phyloP scores from a whole-genome alignment of 2,329 filamentous ascomycete species.

The Sporothrix phasma region DNA sequence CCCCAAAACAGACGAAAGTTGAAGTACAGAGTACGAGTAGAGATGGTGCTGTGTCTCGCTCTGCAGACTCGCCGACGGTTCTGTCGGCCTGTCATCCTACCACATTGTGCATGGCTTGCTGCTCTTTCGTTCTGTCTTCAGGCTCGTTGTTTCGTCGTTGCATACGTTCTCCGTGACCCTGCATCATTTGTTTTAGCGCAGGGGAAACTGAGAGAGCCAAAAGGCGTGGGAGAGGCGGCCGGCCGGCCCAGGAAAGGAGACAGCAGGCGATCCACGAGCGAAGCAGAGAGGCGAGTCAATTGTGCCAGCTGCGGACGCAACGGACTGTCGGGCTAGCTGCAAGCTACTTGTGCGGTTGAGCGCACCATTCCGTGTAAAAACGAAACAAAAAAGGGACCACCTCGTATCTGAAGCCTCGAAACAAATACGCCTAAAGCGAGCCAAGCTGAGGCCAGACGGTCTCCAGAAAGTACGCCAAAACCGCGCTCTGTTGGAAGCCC shows the following conservation, averaged over 20 bases:
- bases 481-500: not conserved
- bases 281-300: not conserved
- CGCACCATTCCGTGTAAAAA: not conserved
- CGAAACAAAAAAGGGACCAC: not conserved
- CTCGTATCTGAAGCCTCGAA: not conserved
- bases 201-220: not conserved
- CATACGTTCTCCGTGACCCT: not conserved
- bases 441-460: not conserved
- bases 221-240: not conserved
- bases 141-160: too few relatives aligned
- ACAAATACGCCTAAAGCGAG: not conserved
- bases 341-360: too few relatives aligned
- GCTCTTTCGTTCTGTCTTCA: too few relatives aligned
- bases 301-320: not conserved
- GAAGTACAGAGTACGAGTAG: too few relatives aligned
- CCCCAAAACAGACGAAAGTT: conserved; percentile 8
- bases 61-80: not conserved
- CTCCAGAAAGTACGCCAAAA: not conserved
- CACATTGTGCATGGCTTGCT: not conserved
- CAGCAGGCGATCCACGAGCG: not conserved
- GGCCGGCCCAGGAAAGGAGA: not conserved
- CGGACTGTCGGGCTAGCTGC: conserved; percentile 6
- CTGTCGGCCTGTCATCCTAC: not conserved
- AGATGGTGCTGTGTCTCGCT: not conserved
- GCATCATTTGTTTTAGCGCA: conserved; percentile 4